Evolutionary conservation across 805 yeast species (phyloP), one percentile per base, ranked within the genome.

Genomic region (Metschnikowia henanensis): DNA sequence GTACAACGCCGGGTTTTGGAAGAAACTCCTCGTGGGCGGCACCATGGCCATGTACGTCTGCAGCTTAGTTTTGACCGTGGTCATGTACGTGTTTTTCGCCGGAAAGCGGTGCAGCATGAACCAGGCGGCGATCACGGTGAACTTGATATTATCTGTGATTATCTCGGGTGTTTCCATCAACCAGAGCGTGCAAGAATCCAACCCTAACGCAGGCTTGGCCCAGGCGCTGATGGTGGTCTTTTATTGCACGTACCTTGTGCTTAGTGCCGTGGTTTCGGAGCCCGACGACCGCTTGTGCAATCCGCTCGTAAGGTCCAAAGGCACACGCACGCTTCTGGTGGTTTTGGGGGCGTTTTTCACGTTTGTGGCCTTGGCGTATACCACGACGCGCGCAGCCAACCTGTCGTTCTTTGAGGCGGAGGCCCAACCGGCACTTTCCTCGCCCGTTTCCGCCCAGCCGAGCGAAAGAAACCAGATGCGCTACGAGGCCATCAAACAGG

Each of bases 361-460:
- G 0, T 89, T 94, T 59, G 74, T 88, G 40, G 97, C 99, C 0
- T 87, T 94, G 50, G 97, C 97, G 0, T 95, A 94, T 62, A 94
- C 99, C 2, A 94, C 99, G 0, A 90, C 97, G 1, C 79, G 98
- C 51, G 99, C 98, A 0, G 99, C 97, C 5, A 90, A 92, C 30
- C 65, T 67, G 50, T 55, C 72, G 3, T 77, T 63, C 76, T 78
- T 44, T 47, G 67, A 62, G 34, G 40, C 47, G 5, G 66, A 59
- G 13, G 35, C n/a, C 10, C 61, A 20, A 64, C 60, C 45, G 65
- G 73, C 20, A 53, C 68, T 70, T 19, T 61, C 66, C 4, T 61
- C 38, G 71, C 72, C 53, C 76, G 71, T 47, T 74, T 78, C n/a
- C 64, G 68, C 37, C 59, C 68, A 47, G 52, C 65, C 68, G 5